phyloP scores from a whole-genome alignment of 768 basidiomycete species.

The Phylloporus sp. region DNA sequence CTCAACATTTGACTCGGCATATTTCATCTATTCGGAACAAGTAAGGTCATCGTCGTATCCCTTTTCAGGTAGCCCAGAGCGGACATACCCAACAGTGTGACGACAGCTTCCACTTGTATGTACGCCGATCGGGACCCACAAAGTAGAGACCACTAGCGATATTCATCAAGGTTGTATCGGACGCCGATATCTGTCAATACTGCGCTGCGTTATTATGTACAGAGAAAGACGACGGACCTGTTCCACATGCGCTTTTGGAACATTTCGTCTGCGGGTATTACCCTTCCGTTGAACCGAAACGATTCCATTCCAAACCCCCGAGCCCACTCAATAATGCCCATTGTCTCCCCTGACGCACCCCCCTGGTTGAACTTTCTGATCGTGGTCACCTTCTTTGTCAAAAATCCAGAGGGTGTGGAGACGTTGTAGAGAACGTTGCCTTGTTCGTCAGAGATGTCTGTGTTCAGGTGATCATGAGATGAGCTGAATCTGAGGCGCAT shows the following conservation, averaged over 20 bases:
- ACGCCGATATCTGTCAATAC: background rate
- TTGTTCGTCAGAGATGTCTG: slow-evolving; percentile 8
- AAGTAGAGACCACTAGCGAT: slow-evolving; percentile 20
- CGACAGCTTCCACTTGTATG: slow-evolving; percentile 25
- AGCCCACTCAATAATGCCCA: slow-evolving; percentile 9
- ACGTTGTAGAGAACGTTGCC: slow-evolving; percentile 5
- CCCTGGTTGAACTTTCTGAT: slow-evolving; percentile 1
- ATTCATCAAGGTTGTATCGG: no score
- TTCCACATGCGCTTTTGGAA: background rate
- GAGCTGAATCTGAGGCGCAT: slow-evolving; percentile 24
- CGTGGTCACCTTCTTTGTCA: background rate
- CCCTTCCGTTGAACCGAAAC: slow-evolving; percentile 4
- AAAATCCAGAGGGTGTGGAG: background rate
- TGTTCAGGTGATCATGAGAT: slow-evolving; percentile 14
- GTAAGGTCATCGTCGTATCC: background rate
- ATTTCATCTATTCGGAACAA: background rate
- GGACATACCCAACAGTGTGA: slow-evolving; percentile 14
- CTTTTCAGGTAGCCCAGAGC: no score
- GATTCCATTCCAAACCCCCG: background rate
- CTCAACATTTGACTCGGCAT: background rate
- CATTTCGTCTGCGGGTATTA: background rate
- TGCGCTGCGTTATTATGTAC: no score
- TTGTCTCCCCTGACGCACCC: background rate
- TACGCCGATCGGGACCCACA: slow-evolving; percentile 20
- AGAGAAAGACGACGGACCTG: background rate